A percentile compares a stretch with the other conserved stretches of the same genome.
Conservation (phyloP, 2,329 filamentous ascomycete species). For the Epichloe typhina region DNA sequence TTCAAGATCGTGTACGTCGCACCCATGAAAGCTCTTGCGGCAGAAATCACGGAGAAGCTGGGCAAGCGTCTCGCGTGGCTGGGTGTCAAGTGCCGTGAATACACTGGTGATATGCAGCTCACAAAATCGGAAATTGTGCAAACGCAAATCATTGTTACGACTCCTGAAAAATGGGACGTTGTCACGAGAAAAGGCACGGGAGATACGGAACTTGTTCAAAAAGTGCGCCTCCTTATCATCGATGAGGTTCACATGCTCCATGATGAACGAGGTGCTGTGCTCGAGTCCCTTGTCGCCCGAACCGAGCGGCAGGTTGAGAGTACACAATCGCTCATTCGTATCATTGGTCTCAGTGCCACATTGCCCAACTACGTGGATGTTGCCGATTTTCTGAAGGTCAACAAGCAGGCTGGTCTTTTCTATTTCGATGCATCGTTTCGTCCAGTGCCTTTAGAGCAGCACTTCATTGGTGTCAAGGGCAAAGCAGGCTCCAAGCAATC, state of each 20-base stretch:
- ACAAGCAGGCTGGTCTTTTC: slow-evolving; percentile 74
- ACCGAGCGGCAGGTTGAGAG: slow-evolving; percentile 96
- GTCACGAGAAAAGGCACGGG: slow-evolving; percentile 94
- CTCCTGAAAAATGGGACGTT: slow-evolving; percentile 98
- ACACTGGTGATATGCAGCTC: slow-evolving; percentile 97
- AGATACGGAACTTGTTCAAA: slow-evolving; percentile 94
- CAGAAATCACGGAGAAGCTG: slow-evolving; percentile 90
- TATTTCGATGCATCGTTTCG: slow-evolving; percentile 96
- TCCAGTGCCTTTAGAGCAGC: slow-evolving; percentile 89
- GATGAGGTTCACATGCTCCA: slow-evolving; percentile 99
- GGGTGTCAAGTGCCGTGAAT: slow-evolving; percentile 79
- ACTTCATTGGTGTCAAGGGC: slow-evolving; percentile 92
- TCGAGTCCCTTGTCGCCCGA: slow-evolving; percentile 89
- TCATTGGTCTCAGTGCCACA: slow-evolving; percentile 89
- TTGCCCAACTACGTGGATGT: slow-evolving; percentile 95
- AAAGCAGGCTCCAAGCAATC: slow-evolving; percentile 71
- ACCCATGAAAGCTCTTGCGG: slow-evolving; percentile 95
- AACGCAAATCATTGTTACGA: slow-evolving; percentile 97
- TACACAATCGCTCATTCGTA: slow-evolving; percentile 92
- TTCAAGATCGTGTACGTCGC: slow-evolving; percentile 99
- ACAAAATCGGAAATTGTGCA: slow-evolving; percentile 92
- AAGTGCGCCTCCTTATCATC: slow-evolving; percentile 89
- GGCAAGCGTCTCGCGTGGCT: slow-evolving; percentile 88
- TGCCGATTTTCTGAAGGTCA: slow-evolving; percentile 92
- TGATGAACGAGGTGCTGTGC: slow-evolving; percentile 87